Evolutionary conservation across 2,329 filamentous ascomycete genomes (phyloP).

Genomic region (Thyridium curvatum): DNA sequence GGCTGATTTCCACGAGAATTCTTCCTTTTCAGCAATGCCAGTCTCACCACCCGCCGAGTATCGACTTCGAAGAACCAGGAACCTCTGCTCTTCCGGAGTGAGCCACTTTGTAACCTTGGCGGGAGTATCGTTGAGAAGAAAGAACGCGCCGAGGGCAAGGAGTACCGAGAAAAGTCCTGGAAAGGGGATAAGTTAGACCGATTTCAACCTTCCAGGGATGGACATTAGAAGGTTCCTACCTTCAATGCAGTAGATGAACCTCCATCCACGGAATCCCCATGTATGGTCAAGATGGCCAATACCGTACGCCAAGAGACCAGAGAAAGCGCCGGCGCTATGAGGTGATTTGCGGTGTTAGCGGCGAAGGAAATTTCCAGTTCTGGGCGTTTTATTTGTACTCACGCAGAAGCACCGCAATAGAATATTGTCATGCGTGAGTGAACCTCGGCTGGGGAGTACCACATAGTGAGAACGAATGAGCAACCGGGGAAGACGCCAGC

Average conservation of each 20-base stretch:
- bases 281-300: slow-evolving; percentile 3
- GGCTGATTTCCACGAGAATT: slow-evolving; percentile 6
- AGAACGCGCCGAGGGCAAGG: not conserved
- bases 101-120: slow-evolving; percentile 8
- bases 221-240: too few relatives aligned
- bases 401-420: too few relatives aligned
- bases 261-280: slow-evolving; percentile 4
- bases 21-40: slow-evolving; percentile 9
- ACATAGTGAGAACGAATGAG: slow-evolving; percentile 3
- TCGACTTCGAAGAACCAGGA: slow-evolving; percentile 6
- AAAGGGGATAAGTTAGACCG: too few relatives aligned
- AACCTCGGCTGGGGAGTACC: slow-evolving; percentile 8
- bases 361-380: too few relatives aligned
- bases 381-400: too few relatives aligned
- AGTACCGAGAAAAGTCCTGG: not conserved
- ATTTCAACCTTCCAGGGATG: too few relatives aligned
- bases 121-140: slow-evolving; percentile 7
- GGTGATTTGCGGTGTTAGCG: too few relatives aligned
- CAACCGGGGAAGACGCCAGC: slow-evolving; percentile 3
- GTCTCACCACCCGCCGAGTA: slow-evolving; percentile 9
- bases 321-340: not conserved
- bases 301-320: slow-evolving; percentile 1
- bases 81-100: slow-evolving; percentile 9
- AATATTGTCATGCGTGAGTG: slow-evolving; percentile 3
- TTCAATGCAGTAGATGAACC: slow-evolving; percentile 1